phyloP scores from a whole-genome alignment of 441 rosid genomes.

The Pelargonium citronellum region DNA sequence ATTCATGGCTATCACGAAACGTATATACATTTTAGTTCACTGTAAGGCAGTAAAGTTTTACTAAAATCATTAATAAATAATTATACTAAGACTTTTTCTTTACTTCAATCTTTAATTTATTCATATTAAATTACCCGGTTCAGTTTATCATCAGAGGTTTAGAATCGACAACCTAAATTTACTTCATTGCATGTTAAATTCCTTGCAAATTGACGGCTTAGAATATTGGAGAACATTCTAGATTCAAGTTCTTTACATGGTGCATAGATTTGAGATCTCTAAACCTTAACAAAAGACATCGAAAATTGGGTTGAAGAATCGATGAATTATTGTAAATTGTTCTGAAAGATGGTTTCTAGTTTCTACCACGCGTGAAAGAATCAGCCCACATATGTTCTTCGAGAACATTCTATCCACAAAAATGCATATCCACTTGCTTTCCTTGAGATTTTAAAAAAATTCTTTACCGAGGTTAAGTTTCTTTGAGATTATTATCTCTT shows the following conservation, averaged over 20 bases:
- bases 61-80: not conserved
- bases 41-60: not conserved
- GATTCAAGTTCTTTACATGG: not conserved
- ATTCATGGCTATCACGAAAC: not conserved
- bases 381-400: not conserved
- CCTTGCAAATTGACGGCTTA: too few species aligned
- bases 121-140: not conserved
- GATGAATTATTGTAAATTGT: too few species aligned
- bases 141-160: not conserved
- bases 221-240: too few species aligned
- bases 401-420: not conserved
- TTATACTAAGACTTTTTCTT: not conserved
- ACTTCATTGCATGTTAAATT: too few species aligned
- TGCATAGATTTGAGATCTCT: not conserved
- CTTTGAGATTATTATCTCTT: not conserved
- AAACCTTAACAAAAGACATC: not conserved
- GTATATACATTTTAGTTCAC: not conserved
- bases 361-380: not conserved
- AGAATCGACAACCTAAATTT: not conserved
- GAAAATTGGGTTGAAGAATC: not conserved
- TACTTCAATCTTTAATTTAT: not conserved
- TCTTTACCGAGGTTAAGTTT: too few species aligned
- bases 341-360: too few species aligned
- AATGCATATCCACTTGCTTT: too few species aligned
- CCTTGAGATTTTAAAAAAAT: not conserved